Evolutionary conservation across 2,329 filamentous ascomycete genomes (phyloP).

Genomic region (Ascochyta rabiei): DNA sequence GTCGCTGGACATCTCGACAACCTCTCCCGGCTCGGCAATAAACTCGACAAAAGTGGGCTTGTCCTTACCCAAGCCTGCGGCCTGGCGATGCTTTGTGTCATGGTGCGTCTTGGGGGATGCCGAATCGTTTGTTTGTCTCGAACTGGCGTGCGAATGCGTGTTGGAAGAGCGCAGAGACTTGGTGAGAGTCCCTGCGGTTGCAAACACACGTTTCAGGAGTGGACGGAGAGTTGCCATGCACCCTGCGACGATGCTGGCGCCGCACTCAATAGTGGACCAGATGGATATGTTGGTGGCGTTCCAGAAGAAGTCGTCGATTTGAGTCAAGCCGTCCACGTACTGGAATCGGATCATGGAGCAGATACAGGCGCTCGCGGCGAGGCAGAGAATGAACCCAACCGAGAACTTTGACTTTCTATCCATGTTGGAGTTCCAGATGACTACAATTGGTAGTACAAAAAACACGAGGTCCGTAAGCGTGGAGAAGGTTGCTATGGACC

Average conservation of each 20-base stretch:
- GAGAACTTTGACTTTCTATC: conserved; percentile 58
- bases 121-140: background rate
- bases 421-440: conserved; percentile 65
- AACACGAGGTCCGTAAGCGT: conserved; percentile 43
- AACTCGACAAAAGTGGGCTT: conserved; percentile 9
- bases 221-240: conserved; percentile 60
- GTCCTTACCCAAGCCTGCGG: background rate
- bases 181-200: conserved; percentile 5
- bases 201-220: conserved; percentile 44
- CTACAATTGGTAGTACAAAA: conserved; percentile 47
- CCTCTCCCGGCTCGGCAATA: conserved; percentile 4
- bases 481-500: conserved; percentile 30
- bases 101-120: background rate
- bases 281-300: conserved; percentile 55
- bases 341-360: conserved; percentile 60
- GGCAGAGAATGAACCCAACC: conserved; percentile 59
- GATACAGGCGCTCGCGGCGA: conserved; percentile 59
- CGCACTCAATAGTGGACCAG: conserved; percentile 46
- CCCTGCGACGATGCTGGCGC: conserved; percentile 53
- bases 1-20: conserved; percentile 11
- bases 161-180: conserved; percentile 10
- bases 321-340: conserved; percentile 50
- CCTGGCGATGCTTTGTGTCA: background rate
- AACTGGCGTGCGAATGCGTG: background rate
- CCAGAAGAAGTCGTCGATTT: conserved; percentile 54